Conservation (phyloP, 768 basidiomycete genomes). For the Mycena leptocephala region DNA sequence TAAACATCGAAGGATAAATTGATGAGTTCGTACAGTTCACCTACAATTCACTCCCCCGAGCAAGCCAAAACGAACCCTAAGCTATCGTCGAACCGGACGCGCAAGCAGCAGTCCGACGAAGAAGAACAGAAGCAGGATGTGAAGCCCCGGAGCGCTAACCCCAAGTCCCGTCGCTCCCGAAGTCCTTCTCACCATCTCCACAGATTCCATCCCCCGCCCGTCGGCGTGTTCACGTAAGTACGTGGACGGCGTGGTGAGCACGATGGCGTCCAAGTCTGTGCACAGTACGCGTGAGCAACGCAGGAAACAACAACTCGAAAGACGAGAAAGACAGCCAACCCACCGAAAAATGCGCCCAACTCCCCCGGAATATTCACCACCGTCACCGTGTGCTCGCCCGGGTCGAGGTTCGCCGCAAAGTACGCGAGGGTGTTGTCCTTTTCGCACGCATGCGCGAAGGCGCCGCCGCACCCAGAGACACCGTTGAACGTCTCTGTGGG, state of each 20-base stretch:
- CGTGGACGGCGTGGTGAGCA: not conserved
- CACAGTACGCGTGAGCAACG: too few species aligned
- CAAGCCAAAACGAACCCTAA: too few species aligned
- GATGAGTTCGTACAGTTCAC: too few species aligned
- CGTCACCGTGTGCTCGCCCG: conserved; percentile 5
- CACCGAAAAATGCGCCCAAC: conserved; percentile 33
- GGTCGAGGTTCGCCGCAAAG: conserved; percentile 24
- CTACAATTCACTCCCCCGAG: too few species aligned
- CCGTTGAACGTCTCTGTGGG: conserved; percentile 29
- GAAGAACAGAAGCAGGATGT: not conserved
- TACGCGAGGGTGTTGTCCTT: conserved; percentile 34
- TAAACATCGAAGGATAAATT: too few species aligned
- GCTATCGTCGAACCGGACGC: not conserved
- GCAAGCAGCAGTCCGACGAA: not conserved
- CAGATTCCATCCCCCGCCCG: too few species aligned
- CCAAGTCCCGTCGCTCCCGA: not conserved
- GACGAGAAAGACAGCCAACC: too few species aligned
- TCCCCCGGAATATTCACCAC: conserved; percentile 28
- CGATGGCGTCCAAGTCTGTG: conserved; percentile 14
- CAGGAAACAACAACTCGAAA: too few species aligned
- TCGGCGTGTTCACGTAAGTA: not conserved
- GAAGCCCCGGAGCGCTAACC: not conserved
- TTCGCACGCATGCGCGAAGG: conserved; percentile 36
- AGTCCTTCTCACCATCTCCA: not conserved
- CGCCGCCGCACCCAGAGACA: conserved; percentile 38